phyloP scores from a whole-genome alignment of 345 rosid species.

The Boechera stricta region DNA sequence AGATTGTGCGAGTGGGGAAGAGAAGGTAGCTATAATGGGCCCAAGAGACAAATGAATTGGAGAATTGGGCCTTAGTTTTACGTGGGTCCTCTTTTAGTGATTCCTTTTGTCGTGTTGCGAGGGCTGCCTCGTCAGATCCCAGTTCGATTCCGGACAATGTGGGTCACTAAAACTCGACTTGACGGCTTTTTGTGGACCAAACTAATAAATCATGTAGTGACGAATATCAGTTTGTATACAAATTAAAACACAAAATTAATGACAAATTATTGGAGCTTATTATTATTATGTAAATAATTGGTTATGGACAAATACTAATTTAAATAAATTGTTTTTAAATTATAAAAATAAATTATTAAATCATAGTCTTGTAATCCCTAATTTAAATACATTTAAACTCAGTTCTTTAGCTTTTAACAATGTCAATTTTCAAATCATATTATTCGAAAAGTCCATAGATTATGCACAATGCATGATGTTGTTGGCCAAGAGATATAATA shows the following conservation, averaged over 20 bases:
- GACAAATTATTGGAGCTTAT: neutral
- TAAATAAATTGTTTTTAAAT: neutral
- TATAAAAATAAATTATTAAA: neutral
- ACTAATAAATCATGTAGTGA: constrained; percentile 26
- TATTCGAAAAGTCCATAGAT: constrained; percentile 23
- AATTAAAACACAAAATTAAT: neutral
- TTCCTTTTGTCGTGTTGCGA: constrained; percentile 38
- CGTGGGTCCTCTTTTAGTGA: constrained; percentile 5
- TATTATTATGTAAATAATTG: neutral
- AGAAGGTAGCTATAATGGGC: constrained; percentile 28
- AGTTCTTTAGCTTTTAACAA: neutral
- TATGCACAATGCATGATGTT: constrained; percentile 33
- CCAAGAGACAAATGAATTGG: neutral
- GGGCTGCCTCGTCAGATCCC: constrained; percentile 40
- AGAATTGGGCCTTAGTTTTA: constrained; percentile 18
- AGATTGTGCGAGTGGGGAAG: neutral
- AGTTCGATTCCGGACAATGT: constrained; percentile 32
- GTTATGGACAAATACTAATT: too few relatives aligned
- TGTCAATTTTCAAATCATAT: neutral
- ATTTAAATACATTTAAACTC: neutral
- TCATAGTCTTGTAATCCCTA: neutral
- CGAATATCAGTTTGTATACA: constrained; percentile 21
- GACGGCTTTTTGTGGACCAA: constrained; percentile 19
- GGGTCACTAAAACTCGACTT: constrained; percentile 28
- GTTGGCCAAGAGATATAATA: constrained; percentile 31